Conservation (phyloP, 1,284 basidiomycete species). For the Rugosomyces carneus region DNA sequence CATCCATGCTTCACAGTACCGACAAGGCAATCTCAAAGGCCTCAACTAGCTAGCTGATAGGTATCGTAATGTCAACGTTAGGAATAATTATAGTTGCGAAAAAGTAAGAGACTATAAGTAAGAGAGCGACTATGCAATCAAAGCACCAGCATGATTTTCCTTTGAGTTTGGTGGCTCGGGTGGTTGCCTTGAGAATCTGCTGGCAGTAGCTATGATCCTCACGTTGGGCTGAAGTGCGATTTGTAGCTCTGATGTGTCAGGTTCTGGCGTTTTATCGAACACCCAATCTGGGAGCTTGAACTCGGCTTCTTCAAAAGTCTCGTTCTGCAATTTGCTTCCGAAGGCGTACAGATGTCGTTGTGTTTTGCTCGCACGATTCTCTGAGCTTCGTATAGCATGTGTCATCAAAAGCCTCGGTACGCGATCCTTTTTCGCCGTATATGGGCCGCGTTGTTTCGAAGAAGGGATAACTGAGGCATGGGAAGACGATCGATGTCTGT, state of each 20-base stretch:
- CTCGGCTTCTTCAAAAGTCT: conserved; percentile 21
- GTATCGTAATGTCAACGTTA: conserved; percentile 7
- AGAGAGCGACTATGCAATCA: not conserved
- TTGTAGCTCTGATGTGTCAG: not conserved
- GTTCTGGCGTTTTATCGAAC: not conserved
- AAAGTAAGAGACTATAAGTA: no score
- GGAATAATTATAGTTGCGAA: conserved; percentile 14
- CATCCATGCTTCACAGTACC: conserved; percentile 11
- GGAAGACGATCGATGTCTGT: conserved; percentile 13
- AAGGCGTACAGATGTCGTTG: conserved; percentile 51
- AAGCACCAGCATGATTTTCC: not conserved
- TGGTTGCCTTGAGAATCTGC: not conserved
- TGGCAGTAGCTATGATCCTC: conserved; percentile 1
- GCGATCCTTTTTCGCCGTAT: conserved; percentile 23
- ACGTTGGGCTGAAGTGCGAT: not conserved
- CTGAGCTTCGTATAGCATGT: conserved; percentile 43
- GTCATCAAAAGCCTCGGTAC: conserved; percentile 34
- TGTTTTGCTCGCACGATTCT: conserved; percentile 42
- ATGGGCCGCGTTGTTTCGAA: conserved; percentile 15
- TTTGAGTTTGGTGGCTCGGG: not conserved
- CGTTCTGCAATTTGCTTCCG: conserved; percentile 33
- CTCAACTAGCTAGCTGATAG: conserved; percentile 10
- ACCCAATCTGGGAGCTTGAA: conserved; percentile 26
- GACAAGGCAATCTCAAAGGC: conserved; percentile 5
- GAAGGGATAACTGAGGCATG: conserved; percentile 16